phyloP scores from a whole-genome alignment of 805 yeast genomes.

The Metschnikowia anglica region DNA sequence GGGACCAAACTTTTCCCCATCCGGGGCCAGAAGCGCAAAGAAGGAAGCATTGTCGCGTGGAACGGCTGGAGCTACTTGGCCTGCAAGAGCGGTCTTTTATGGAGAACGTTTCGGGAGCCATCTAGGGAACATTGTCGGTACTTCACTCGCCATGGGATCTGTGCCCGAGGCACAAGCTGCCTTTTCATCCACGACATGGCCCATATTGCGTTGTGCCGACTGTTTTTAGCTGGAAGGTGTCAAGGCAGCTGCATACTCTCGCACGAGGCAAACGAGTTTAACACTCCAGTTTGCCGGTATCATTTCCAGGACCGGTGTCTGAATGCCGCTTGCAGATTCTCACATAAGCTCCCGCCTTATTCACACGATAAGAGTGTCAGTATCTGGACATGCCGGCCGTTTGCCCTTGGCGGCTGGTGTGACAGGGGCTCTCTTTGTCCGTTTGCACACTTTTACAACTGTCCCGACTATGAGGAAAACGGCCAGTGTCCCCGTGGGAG shows the following conservation, averaged over 20 bases:
- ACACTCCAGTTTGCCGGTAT: constrained; percentile 45
- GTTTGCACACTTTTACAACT: constrained; percentile 55
- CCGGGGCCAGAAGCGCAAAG: constrained; percentile 18
- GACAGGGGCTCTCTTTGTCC: constrained; percentile 57
- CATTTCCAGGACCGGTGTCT: constrained; percentile 28
- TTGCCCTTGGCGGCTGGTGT: constrained; percentile 70
- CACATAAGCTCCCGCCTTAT: constrained; percentile 48
- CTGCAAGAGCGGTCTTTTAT: constrained; percentile 10
- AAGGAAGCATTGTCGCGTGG: constrained; percentile 27
- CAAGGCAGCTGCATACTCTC: constrained; percentile 50
- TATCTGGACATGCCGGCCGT: constrained; percentile 59
- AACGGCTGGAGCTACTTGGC: constrained; percentile 21
- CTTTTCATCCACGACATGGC: constrained; percentile 50
- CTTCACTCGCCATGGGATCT: constrained; percentile 47
- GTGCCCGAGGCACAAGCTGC: constrained; percentile 54
- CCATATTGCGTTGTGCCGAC: constrained; percentile 56
- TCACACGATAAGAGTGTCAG: constrained; percentile 39
- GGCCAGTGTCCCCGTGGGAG: constrained; percentile 56
- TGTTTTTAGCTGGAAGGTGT: constrained; percentile 50
- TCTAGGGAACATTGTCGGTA: constrained; percentile 31
- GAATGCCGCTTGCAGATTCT: constrained; percentile 54
- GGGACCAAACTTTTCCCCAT: constrained; percentile 45
- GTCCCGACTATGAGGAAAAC: constrained; percentile 70
- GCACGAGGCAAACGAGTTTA: constrained; percentile 58
- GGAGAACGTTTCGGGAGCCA: constrained; percentile 5